Percentiles rank a stretch among this genome's conserved stretches.
Evolutionary conservation across 1,284 basidiomycete species (phyloP).

Genomic region (Filobasidium uniguttulatum): DNA sequence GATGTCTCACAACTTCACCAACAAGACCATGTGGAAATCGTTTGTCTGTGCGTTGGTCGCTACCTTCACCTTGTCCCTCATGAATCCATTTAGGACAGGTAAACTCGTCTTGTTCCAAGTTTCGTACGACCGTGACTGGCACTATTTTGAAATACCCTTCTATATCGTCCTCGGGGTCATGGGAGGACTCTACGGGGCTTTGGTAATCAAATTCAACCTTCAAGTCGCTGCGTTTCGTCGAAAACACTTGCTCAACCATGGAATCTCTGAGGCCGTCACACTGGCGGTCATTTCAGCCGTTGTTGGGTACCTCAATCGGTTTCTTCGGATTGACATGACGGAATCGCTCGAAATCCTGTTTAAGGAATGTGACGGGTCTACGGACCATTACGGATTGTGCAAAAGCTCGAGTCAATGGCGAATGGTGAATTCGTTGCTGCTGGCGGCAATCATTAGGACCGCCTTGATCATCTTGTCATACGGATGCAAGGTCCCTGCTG

Average conservation of each 20-base stretch:
- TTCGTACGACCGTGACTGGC: constrained; percentile 95
- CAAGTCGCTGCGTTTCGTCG: constrained; percentile 88
- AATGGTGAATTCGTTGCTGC: constrained; percentile 79
- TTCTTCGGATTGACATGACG: constrained; percentile 95
- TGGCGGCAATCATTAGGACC: constrained; percentile 80
- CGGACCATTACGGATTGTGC: constrained; percentile 83
- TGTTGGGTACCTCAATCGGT: constrained; percentile 87
- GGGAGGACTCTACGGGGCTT: constrained; percentile 91
- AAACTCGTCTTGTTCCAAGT: constrained; percentile 97
- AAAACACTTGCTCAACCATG: constrained; percentile 70
- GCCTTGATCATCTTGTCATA: constrained; percentile 84
- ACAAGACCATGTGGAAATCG: constrained; percentile 95
- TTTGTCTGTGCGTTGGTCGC: constrained; percentile 96
- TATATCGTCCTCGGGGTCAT: constrained; percentile 91
- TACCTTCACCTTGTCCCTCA: constrained; percentile 86
- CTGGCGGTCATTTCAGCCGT: constrained; percentile 80
- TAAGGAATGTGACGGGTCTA: constrained; percentile 87
- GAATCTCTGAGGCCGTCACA: constrained; percentile 73
- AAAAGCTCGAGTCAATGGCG: constrained; percentile 85
- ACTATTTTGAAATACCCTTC: constrained; percentile 96
- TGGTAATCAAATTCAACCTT: constrained; percentile 93
- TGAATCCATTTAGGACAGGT: constrained; percentile 97
- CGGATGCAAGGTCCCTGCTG: constrained; percentile 91
- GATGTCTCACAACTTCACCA: constrained; percentile 94
- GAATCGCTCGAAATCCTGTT: constrained; percentile 94